Conservation (phyloP, 805 yeast genomes). For the Myxozyma kluyveri region DNA sequence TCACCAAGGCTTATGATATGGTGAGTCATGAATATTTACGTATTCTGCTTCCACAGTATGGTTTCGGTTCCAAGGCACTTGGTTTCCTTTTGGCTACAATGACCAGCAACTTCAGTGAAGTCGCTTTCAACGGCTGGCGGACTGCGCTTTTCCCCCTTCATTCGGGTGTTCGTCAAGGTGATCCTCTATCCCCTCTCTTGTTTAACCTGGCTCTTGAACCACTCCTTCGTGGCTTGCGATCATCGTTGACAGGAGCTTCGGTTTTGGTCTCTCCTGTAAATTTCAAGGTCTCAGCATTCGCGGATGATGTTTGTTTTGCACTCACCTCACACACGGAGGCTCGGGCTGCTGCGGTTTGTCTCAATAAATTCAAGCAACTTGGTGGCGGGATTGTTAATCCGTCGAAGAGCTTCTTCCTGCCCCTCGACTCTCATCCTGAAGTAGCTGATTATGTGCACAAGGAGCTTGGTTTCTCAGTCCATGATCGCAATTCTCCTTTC, state of each 20-base stretch:
- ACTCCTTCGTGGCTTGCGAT: background rate
- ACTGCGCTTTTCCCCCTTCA: conserved; percentile 1
- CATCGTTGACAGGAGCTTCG: background rate
- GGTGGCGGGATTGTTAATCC: background rate
- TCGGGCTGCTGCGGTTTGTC: background rate
- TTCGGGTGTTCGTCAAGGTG: conserved; percentile 7
- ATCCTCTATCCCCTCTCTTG: conserved; percentile 5
- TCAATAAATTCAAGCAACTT: background rate
- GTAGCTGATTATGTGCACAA: background rate
- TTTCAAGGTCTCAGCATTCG: background rate
- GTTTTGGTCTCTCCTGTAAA: background rate
- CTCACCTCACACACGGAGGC: background rate
- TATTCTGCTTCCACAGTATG: background rate
- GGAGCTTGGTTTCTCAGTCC: background rate
- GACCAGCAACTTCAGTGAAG: background rate
- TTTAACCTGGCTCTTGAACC: conserved; percentile 4
- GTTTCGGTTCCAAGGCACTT: background rate
- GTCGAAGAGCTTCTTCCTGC: background rate
- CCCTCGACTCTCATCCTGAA: background rate
- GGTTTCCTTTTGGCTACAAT: background rate
- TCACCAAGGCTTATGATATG: background rate
- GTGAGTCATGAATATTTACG: background rate
- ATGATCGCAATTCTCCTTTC: background rate
- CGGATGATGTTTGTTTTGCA: background rate
- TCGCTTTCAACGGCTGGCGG: conserved; percentile 3